Percentiles rank a stretch among this genome's conserved stretches.
Conservation (phyloP, 768 basidiomycete genomes). For the Lactifluus rugatus region DNA sequence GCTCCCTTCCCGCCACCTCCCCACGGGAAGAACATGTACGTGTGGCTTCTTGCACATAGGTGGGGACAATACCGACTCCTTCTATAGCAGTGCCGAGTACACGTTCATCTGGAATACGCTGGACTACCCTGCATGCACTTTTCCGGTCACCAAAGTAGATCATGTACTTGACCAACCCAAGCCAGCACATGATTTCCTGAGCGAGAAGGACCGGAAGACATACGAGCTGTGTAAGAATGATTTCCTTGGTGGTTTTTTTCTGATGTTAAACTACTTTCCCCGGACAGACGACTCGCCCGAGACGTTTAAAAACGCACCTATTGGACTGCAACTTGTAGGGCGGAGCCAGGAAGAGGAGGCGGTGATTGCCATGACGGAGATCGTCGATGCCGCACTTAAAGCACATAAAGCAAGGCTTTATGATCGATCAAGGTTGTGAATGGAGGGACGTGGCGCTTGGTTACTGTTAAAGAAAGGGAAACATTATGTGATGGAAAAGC, state of each 20-base stretch:
- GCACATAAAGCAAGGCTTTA: slow-evolving; percentile 18
- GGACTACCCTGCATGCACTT: slow-evolving; percentile 35
- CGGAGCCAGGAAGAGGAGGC: slow-evolving; percentile 43
- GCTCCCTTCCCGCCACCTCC: slow-evolving; percentile 36
- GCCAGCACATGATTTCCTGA: slow-evolving; percentile 32
- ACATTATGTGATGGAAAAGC: background rate
- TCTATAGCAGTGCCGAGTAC: slow-evolving; percentile 32
- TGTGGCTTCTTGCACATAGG: background rate
- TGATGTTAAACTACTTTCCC: background rate
- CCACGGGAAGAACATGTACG: slow-evolving; percentile 36
- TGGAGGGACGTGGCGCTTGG: background rate
- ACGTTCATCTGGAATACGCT: slow-evolving; percentile 39
- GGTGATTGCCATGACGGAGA: slow-evolving; percentile 38
- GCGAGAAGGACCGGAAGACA: slow-evolving; percentile 34
- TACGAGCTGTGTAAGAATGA: slow-evolving; percentile 36
- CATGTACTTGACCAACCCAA: slow-evolving; percentile 30
- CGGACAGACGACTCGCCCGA: slow-evolving; percentile 22
- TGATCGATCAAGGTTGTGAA: background rate
- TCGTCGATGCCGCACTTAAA: slow-evolving; percentile 33
- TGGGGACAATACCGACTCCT: background rate
- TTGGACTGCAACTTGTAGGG: slow-evolving; percentile 41
- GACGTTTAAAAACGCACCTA: slow-evolving; percentile 36
- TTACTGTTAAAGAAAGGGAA: too few relatives aligned
- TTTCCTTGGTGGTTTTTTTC: background rate
- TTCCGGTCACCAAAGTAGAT: slow-evolving; percentile 43